Base-by-base conservation (phyloP, 768 basidiomycete species). In the Russula sp. region DNA sequence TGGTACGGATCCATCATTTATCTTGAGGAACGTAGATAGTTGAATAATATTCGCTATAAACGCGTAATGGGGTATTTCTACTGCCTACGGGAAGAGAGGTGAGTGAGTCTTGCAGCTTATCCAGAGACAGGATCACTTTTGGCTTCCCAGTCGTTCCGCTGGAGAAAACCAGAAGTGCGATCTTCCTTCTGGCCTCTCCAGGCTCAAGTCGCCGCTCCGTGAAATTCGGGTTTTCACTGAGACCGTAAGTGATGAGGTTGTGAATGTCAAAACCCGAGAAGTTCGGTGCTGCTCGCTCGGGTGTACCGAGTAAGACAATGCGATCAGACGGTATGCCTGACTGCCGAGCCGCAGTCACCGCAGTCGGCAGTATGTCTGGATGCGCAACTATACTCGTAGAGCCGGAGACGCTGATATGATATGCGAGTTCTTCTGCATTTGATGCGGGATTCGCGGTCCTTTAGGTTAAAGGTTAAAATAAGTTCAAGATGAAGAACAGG, bases 131-230 rank as follows among this genome's bases (percentile, higher is more conserved):
- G 6, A 22, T 37, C 37, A 72, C 71, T 57, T 72, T 71, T 32
- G 72, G 76, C 70, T 73, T 75, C 71, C 87, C 87, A 13, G 87
- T 89, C 22, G 88, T 89, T 8, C 88, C 88, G 63, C 86, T 88
- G 1, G 87, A 88, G 68, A 89, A 87, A 58, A 78, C 81, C 58
- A 89, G 74, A 67, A 89, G 83, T 2, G 88, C 88, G 11, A 89
- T 62, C 48, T 82, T 80, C 18, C 75, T 80, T 68, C 79, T 84
- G n/a, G 79, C 83, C 71, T 87, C 86, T 13, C 85, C 87, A 14
- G 78, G 77, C 32, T 70, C 65, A 49, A 88, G 76, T 37, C 69
- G 74, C 18, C 75, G 72, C 56, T 86, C 81, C 20, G 70, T 69
- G 65, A 82, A 86, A 59, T 65, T 71, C 68, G 64, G 74, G 63